Evolutionary conservation across 345 rosid species (phyloP), one percentile per base, ranked within the genome.

Genomic region (Rubroshorea leprosula): DNA sequence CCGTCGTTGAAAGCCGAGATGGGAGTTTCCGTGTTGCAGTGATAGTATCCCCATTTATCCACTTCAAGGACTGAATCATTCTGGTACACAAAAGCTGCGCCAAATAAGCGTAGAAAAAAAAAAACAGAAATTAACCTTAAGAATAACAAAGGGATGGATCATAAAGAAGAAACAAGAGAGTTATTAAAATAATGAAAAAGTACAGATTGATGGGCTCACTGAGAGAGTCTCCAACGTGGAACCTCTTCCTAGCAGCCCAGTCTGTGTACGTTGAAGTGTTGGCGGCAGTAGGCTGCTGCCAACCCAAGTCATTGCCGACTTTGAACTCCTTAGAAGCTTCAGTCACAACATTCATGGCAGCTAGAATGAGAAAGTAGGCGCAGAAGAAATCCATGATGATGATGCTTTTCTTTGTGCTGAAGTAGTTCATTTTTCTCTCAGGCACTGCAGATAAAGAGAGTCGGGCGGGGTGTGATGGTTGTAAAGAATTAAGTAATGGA

Each of bases 11-110:
- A 80, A 18, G 69, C 73, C 5, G 61, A 41, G 16, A 74, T 61
- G 0, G 86, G 74, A 3, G 69, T 58, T 72, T 75, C 80, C 2
- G 61, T 24, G 66, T 78, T 79, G 78, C 97, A 89, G 53, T 89
- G 95, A 76, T 73, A 80, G 67, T 76, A 86, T 0, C 86, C 82
- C 79, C 79, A 76, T 76, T 86, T 84, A 65, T 86, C 97, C 17
- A 89, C 97, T 62, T 75, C 72, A 27, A 84, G 52, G 14, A 84
- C 89, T 1, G 97, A 89, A 61, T 86, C 95, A 20, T 84, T 79
- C 59, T 69, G 69, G 83, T 86, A 89, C 71, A 65, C 81, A 55
- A 89, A 89, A 4, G 66, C 89, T 87, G 64, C 64, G n/a, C n/a
- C n/a, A n/a, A n/a, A n/a, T n/a, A n/a, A n/a, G 58, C 14, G 39